Conservation (phyloP, 2,329 filamentous ascomycete species). For the Colletotrichum sojae region DNA sequence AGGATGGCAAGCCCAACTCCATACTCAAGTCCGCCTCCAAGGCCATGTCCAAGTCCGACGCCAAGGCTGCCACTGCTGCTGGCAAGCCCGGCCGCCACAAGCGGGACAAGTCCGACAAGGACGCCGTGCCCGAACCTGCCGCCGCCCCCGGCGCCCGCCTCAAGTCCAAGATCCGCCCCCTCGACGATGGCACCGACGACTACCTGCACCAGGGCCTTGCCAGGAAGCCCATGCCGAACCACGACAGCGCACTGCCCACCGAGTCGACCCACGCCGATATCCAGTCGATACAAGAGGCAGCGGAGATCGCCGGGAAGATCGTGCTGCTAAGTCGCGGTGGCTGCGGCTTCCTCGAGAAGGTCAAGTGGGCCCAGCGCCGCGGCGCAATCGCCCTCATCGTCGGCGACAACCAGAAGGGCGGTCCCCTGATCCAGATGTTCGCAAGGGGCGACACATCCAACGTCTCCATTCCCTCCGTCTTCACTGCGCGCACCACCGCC, state of each 20-base stretch:
- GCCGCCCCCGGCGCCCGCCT: conserved; percentile 44
- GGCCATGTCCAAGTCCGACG: conserved; percentile 42
- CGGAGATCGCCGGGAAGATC: conserved; percentile 94
- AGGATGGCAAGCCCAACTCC: conserved; percentile 68
- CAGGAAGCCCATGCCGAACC: conserved; percentile 49
- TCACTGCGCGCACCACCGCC: conserved; percentile 94
- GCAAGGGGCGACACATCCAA: conserved; percentile 97
- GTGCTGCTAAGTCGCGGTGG: conserved; percentile 92
- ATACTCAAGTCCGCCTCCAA: conserved; percentile 58
- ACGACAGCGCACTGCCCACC: conserved; percentile 52
- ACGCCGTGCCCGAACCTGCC: conserved; percentile 49
- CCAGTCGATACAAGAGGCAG: conserved; percentile 81
- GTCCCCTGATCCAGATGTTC: conserved; percentile 96
- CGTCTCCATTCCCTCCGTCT: conserved; percentile 92
- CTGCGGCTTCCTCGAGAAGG: conserved; percentile 96
- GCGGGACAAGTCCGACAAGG: conserved; percentile 49
- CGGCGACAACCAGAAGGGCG: conserved; percentile 91
- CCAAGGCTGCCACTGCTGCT: conserved; percentile 46
- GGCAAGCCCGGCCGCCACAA: conserved; percentile 53
- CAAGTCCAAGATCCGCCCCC: conserved; percentile 45
- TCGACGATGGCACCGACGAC: conserved; percentile 84
- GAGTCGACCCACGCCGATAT: conserved; percentile 83
- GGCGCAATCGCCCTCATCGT: conserved; percentile 93
- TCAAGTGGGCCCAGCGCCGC: conserved; percentile 94
- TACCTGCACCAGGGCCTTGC: conserved; percentile 75